A percentile compares a stretch with the other conserved stretches of the same genome.
Conservation (phyloP, 2,329 filamentous ascomycete genomes). For the Ophiostoma populinum region DNA sequence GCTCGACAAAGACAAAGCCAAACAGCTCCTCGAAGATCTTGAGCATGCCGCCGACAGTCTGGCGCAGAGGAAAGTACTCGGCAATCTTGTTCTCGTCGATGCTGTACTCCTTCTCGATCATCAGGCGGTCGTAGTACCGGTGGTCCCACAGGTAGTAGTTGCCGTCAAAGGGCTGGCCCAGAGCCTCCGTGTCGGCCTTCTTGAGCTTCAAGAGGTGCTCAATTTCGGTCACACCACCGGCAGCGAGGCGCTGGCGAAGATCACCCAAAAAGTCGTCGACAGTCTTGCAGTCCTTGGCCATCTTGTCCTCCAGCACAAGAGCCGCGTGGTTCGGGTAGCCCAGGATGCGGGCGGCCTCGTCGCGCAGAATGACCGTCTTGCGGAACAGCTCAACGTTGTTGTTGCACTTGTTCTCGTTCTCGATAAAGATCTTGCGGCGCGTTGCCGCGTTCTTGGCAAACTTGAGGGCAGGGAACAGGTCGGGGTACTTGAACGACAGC, state of each 20-base stretch:
- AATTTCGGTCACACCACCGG: constrained; percentile 55
- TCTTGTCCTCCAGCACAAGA: constrained; percentile 65
- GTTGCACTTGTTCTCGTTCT: constrained; percentile 69
- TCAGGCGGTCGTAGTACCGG: constrained; percentile 61
- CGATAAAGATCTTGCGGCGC: constrained; percentile 50
- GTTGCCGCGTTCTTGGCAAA: constrained; percentile 56
- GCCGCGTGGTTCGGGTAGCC: constrained; percentile 64
- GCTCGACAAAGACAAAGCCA: constrained; percentile 60
- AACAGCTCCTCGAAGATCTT: constrained; percentile 72
- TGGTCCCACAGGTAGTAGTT: constrained; percentile 75
- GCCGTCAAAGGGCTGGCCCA: constrained; percentile 41
- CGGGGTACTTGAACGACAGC: constrained; percentile 70
- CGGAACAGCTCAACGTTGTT: constrained; percentile 57
- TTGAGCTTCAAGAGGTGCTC: constrained; percentile 56
- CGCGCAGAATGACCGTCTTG: constrained; percentile 56
- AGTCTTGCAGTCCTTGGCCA: constrained; percentile 60
- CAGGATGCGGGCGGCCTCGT: constrained; percentile 60
- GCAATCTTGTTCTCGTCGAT: constrained; percentile 67
- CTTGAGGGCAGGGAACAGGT: constrained; percentile 62
- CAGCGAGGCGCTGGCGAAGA: constrained; percentile 45
- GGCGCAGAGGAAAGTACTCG: constrained; percentile 66
- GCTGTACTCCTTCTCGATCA: constrained; percentile 65
- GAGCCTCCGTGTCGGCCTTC: constrained; percentile 46
- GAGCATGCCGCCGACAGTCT: constrained; percentile 62
- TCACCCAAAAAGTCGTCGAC: constrained; percentile 60